Base-by-base conservation (phyloP, 2,329 filamentous ascomycete species). In the Penicillium occitanis region DNA sequence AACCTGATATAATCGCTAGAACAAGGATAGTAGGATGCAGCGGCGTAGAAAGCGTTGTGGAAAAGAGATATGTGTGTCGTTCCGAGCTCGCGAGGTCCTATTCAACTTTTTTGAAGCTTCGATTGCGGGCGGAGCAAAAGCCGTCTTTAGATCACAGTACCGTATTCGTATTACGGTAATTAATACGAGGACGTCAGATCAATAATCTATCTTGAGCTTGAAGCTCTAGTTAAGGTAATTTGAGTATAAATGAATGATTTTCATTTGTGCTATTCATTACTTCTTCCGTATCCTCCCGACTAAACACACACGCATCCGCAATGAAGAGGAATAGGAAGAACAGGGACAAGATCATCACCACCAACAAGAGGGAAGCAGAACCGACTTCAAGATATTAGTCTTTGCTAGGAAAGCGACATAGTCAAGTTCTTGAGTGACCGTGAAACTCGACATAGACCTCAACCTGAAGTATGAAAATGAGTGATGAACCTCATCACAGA, bases 121-220 rank as follows among this genome's bases (percentile, higher is more conserved):
- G 30, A 57, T 25, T 46, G 51, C 48, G 50, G 61, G 57, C 37
- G 25, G 30, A 57, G 33, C 33, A 22, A 40, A 40, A 13, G 53
- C 53, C 53, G 30, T 14, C 33, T 37, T 55, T 57, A 35, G 30
- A 19, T 40, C n/a, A 53, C 17, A 30, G 50, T 61, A 61, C n/a
- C 33, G 60, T 63, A 57, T 57, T 57, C 22, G 61, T 57, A 63
- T 55, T 63, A 57, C 50, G 8, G 50, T 63, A 63, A 11, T 63
- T 25, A 22, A 25, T 33, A 51, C 28, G 0, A 8, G 25, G 22
- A 33, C 25, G 2, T 53, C 53, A 40, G 8, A 3, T 19, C 28
- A 42, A 6, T 13, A 25, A n/a, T 4, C 3, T 30, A 51, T 30
- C 8, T 17, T 3, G 30, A 33, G 17, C n/a, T 57, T 13, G 53